phyloP scores from a whole-genome alignment of 176 grass and related monocot species.

The Aegilops longissima region DNA sequence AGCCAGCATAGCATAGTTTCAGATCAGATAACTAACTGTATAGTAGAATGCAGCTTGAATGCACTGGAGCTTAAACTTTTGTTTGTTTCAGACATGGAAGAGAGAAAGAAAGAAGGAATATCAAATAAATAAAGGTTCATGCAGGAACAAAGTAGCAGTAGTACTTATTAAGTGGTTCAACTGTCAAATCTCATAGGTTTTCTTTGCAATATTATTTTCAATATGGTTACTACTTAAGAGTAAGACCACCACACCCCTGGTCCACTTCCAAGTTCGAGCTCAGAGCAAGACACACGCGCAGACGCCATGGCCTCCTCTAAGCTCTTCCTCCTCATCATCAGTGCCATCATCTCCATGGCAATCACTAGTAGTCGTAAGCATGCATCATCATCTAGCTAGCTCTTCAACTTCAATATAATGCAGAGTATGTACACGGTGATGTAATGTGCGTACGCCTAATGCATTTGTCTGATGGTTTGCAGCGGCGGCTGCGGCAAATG shows the following conservation, averaged over 20 bases:
- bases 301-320: not conserved
- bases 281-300: not conserved
- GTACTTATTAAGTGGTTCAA: not conserved
- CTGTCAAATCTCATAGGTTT: not conserved
- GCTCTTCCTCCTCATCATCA: constrained; percentile 15
- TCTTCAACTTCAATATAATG: not conserved
- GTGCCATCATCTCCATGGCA: constrained; percentile 13
- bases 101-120: not conserved
- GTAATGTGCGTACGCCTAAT: not conserved
- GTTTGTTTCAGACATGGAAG: not conserved
- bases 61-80: not conserved
- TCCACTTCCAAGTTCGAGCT: not conserved
- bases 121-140: not conserved
- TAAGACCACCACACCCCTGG: not conserved
- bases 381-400: not conserved
- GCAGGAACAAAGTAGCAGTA: not conserved
- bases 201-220: not conserved
- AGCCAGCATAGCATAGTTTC: not conserved
- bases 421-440: not conserved
- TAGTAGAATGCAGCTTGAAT: not conserved
- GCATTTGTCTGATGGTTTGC: not conserved
- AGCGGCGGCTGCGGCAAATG: not conserved
- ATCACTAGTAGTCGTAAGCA: not conserved
- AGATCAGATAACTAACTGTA: not conserved
- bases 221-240: not conserved